Base-by-base conservation (phyloP, 1,284 basidiomycete species). In the Boletus semigastroideus region DNA sequence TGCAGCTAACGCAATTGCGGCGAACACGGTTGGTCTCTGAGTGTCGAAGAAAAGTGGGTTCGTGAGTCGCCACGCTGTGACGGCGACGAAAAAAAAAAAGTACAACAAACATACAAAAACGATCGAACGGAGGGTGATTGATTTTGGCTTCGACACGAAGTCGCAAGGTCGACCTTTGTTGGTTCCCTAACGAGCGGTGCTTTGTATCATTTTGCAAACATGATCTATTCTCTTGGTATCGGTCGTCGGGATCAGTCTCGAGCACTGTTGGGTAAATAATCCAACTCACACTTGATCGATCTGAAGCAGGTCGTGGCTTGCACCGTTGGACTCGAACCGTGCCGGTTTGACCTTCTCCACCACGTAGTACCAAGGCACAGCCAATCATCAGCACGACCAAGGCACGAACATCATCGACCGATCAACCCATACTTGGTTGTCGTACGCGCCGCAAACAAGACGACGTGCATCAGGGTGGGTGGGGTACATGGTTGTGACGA, bases 391-490 rank as follows among this genome's bases (percentile, higher is more conserved):
- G 33, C 46, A 37, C 22, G 22, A 22, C 42, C 36, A 17, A 16
- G 1, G 5, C 5, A 22, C 51, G 5, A 41, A 70, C 66, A 54
- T 48, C 20, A 56, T 48, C 50, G 51, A 17, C 51, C 54, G 5
- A 47, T 27, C 43, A 56, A 43, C 28, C 65, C 78, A 67, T 83
- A 87, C 53, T 79, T 86, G 70, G 75, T 80, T 40, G 77, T 73
- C 1, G 84, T 77, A 28, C 87, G 74, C 25, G 74, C 74, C 4
- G 74, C 65, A 55, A 90, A 89, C 46, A 88, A 54, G 0, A 58
- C 69, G 1, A 78, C n/a, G n/a, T n/a, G n/a, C n/a, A n/a, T n/a
- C n/a, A n/a, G n/a, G n/a, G n/a, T n/a, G n/a, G n/a, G n/a, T n/a
- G n/a, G n/a, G n/a, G n/a, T n/a, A n/a, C n/a, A n/a, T n/a, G n/a